Percentiles rank a stretch among this genome's conserved stretches.
phyloP scores from a whole-genome alignment of 257 asterid species.

The Catharanthus roseus region DNA sequence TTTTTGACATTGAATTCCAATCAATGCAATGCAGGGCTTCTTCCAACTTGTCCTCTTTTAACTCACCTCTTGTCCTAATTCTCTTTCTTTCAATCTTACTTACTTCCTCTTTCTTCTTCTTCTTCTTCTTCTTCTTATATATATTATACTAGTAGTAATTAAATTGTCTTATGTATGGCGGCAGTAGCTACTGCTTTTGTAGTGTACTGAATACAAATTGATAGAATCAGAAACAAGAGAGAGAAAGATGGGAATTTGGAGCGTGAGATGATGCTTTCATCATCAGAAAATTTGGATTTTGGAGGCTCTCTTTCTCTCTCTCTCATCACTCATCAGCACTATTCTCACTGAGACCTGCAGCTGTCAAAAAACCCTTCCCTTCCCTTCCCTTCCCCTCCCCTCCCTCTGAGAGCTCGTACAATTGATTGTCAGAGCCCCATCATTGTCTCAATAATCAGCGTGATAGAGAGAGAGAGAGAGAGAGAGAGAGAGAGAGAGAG shows the following conservation, averaged over 20 bases:
- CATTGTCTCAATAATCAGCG: constrained; percentile 70
- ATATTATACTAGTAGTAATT: too few species aligned
- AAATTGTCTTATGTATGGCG: constrained; percentile 13
- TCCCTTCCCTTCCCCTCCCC: too few species aligned
- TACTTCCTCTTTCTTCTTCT: not conserved
- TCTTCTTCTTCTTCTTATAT: not conserved
- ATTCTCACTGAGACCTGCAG: constrained; percentile 16
- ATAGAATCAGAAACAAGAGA: not conserved
- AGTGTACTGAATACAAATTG: not conserved
- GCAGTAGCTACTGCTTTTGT: not conserved
- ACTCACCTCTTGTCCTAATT: constrained; percentile 19
- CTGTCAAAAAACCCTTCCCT: too few species aligned
- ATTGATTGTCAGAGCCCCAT: constrained; percentile 48
- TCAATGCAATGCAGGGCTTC: constrained; percentile 1
- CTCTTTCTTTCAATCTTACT: too few species aligned
- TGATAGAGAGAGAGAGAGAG: constrained; percentile 18
- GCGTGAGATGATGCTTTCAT: constrained; percentile 15
- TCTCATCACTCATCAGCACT: not conserved
- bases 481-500: not conserved
- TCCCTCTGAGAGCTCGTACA: constrained; percentile 23
- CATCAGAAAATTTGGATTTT: constrained; percentile 23
- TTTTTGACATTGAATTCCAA: constrained; percentile 23
- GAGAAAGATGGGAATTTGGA: constrained; percentile 4
- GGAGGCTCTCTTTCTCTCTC: not conserved
- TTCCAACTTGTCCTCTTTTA: not conserved